Evolutionary conservation across 441 rosid species (phyloP).

Genomic region (Aquilaria agallochum): DNA sequence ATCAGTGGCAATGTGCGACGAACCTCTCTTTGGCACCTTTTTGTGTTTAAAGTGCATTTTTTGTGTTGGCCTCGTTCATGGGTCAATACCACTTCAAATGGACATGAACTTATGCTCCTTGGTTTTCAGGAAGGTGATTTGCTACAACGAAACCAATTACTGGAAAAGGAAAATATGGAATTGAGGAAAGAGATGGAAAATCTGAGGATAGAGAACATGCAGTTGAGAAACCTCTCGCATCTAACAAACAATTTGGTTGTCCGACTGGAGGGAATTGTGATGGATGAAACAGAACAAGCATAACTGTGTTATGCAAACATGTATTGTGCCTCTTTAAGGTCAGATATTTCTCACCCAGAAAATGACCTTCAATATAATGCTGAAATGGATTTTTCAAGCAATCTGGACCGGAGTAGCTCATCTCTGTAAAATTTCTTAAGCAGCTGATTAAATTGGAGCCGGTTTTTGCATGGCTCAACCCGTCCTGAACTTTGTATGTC

Average conservation of each 20-base stretch:
- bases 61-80: neutral
- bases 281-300: constrained; percentile 8
- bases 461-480: too few species aligned
- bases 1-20: constrained; percentile 16
- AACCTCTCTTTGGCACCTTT: neutral
- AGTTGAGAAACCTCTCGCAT: constrained; percentile 8
- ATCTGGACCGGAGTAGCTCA: too few species aligned
- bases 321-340: too few species aligned
- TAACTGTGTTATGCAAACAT: neutral
- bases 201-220: constrained; percentile 19
- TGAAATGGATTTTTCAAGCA: too few species aligned
- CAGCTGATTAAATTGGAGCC: too few species aligned
- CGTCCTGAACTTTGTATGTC: too few species aligned
- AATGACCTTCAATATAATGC: too few species aligned
- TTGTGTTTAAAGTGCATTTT: neutral
- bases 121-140: constrained; percentile 23
- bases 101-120: neutral
- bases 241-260: constrained; percentile 15
- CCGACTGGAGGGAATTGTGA: constrained; percentile 16
- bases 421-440: too few species aligned
- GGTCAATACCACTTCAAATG: neutral
- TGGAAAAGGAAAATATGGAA: constrained; percentile 20
- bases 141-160: constrained; percentile 12
- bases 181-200: constrained; percentile 22
- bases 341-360: too few species aligned